A percentile compares a stretch with the other conserved stretches of the same genome.
phyloP scores from a whole-genome alignment of 2,329 filamentous ascomycete genomes.

The Neofusicoccum cordaticola region DNA sequence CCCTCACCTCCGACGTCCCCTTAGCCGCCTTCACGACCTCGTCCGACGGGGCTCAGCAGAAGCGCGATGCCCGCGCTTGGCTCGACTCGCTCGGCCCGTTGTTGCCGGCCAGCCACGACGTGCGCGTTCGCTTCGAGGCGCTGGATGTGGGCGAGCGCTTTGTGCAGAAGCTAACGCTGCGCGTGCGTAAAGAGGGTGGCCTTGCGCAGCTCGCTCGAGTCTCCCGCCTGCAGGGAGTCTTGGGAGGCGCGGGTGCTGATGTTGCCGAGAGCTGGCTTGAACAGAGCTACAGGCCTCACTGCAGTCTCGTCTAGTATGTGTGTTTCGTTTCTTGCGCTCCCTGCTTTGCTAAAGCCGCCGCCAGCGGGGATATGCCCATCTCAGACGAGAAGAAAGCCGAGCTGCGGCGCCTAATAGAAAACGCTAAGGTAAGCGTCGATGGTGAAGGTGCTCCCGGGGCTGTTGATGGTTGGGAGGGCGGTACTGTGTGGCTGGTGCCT shows the following conservation, averaged over 20 bases:
- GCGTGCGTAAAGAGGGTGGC: constrained; percentile 30
- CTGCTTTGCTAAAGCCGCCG: not conserved
- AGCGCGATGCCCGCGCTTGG: constrained; percentile 36
- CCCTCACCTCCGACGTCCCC: constrained; percentile 38
- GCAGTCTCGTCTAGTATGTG: constrained; percentile 43
- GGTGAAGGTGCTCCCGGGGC: constrained; percentile 20
- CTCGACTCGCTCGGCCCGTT: constrained; percentile 28
- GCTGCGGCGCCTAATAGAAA: constrained; percentile 24
- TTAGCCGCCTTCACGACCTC: constrained; percentile 22
- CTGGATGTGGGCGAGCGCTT: constrained; percentile 37
- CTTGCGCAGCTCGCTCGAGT: constrained; percentile 28
- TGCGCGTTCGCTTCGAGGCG: constrained; percentile 29
- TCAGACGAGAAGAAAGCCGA: constrained; percentile 23
- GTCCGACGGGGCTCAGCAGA: not conserved
- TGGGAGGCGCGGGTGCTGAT: constrained; percentile 25
- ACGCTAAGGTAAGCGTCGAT: constrained; percentile 26
- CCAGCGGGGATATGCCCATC: constrained; percentile 19
- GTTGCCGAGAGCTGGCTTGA: constrained; percentile 29
- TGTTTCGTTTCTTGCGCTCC: not conserved
- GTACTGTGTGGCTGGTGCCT: constrained; percentile 39
- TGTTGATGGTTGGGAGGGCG: constrained; percentile 34
- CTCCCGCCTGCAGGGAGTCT: constrained; percentile 28
- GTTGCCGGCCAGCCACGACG: constrained; percentile 14
- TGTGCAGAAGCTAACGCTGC: constrained; percentile 39
- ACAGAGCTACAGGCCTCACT: constrained; percentile 36